phyloP scores from a whole-genome alignment of 2,329 filamentous ascomycete genomes.

The Botrytis sinoallii region DNA sequence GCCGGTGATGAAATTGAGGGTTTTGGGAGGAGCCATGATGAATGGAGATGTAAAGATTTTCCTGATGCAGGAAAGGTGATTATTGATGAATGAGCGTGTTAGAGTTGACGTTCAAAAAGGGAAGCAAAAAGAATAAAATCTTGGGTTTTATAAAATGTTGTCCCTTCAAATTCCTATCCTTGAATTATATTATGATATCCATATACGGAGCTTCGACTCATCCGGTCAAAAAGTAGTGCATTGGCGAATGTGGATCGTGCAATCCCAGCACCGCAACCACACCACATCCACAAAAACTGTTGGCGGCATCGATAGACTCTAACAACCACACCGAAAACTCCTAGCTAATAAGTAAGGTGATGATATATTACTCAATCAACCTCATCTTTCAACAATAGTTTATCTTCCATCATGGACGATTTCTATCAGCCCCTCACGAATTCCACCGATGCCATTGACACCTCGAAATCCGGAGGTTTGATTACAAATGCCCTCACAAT shows the following conservation, averaged over 20 bases:
- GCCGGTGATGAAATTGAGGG: constrained; percentile 91
- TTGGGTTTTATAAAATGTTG: background rate
- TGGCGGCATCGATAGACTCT: background rate
- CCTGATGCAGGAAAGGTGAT: background rate
- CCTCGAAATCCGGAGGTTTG: background rate
- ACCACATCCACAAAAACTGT: background rate
- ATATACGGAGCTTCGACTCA: constrained; percentile 4
- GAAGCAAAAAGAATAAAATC: background rate
- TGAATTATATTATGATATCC: background rate
- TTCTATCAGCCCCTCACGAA: constrained; percentile 27
- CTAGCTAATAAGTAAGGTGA: background rate
- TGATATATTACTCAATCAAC: background rate
- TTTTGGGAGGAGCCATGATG: constrained; percentile 33
- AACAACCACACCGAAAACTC: background rate
- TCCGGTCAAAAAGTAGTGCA: background rate
- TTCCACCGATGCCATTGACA: background rate
- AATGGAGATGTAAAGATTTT: background rate
- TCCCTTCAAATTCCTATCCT: background rate
- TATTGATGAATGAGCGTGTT: background rate
- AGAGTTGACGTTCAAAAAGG: background rate
- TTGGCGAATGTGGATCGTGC: constrained; percentile 8
- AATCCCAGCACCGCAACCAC: background rate
- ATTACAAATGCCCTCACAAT: constrained; percentile 13
- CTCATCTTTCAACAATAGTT: background rate
- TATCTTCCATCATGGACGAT: constrained; percentile 25